Evolutionary conservation across 257 asterid species (phyloP).

Genomic region (Przewalskia tangutica): DNA sequence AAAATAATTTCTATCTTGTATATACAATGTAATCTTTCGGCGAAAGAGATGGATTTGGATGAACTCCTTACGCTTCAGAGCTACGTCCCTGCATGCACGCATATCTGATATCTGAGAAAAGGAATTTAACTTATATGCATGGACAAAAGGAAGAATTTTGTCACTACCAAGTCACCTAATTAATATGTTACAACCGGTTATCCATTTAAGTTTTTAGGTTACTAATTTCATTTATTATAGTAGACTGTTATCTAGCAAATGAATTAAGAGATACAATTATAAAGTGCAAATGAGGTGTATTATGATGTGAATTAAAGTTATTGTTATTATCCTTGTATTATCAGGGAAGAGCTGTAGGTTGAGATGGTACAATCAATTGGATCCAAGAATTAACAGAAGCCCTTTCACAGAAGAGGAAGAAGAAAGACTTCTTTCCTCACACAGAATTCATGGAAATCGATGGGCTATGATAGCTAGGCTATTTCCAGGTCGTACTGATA

Average conservation of each 20-base stretch:
- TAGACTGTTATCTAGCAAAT: too few species aligned
- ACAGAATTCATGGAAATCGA: constrained; percentile 69
- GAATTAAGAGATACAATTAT: background rate
- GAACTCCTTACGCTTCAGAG: background rate
- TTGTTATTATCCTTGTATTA: background rate
- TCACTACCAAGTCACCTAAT: background rate
- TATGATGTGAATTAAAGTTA: background rate
- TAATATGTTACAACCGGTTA: background rate
- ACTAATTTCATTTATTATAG: too few species aligned
- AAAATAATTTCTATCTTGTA: background rate
- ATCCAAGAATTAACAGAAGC: constrained; percentile 70
- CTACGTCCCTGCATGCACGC: background rate
- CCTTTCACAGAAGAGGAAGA: constrained; percentile 87
- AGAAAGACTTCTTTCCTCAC: constrained; percentile 70
- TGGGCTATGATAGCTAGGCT: constrained; percentile 84
- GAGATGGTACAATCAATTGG: constrained; percentile 91
- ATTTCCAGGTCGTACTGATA: constrained; percentile 85
- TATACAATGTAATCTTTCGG: background rate
- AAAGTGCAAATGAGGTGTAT: background rate
- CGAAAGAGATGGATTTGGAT: background rate
- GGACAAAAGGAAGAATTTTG: background rate
- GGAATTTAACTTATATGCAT: background rate
- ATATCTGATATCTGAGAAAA: background rate
- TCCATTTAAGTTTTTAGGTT: background rate
- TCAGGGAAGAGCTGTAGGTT: constrained; percentile 90